These are phyloP conservation scores for Vanrija pseudolonga DNA, from an alignment of 1,284 basidiomycete species.

Conservation along the genomic window DNA sequence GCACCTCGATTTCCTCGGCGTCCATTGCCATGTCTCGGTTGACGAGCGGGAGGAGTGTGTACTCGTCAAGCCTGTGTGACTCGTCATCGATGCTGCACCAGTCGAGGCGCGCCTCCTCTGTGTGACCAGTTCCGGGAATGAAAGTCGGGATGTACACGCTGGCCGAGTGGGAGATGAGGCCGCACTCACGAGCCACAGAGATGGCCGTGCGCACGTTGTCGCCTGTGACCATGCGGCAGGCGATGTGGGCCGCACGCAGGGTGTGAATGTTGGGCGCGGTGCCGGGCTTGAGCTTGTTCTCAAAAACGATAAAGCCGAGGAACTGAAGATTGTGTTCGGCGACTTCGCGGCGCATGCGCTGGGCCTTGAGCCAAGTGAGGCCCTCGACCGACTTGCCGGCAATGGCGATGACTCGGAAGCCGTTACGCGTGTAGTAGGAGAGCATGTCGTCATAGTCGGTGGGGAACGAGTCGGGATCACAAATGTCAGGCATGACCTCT, in stretches of 20 bases:
- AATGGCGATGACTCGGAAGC: slow-evolving; percentile 96
- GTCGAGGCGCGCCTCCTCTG: slow-evolving; percentile 65
- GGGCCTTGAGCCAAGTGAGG: slow-evolving; percentile 94
- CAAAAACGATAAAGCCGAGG: slow-evolving; percentile 94
- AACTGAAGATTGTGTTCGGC: slow-evolving; percentile 89
- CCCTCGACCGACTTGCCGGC: slow-evolving; percentile 94
- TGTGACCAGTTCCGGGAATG: slow-evolving; percentile 68
- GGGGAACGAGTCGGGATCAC: slow-evolving; percentile 82
- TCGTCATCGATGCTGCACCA: slow-evolving; percentile 94
- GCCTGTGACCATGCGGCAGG: slow-evolving; percentile 97
- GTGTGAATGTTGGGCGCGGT: slow-evolving; percentile 89
- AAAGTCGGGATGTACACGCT: slow-evolving; percentile 90
- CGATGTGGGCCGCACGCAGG: slow-evolving; percentile 82
- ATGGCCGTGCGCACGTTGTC: slow-evolving; percentile 97
- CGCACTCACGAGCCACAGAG: slow-evolving; percentile 93
- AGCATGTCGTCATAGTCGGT: slow-evolving; percentile 95
- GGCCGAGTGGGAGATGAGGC: slow-evolving; percentile 79
- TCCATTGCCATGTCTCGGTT: slow-evolving; percentile 59
- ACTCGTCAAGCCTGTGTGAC: slow-evolving; percentile 77
- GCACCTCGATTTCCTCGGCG: slow-evolving; percentile 63
- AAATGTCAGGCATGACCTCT: slow-evolving; percentile 95
- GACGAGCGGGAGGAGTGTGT: slow-evolving; percentile 74
- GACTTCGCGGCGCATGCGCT: slow-evolving; percentile 92
- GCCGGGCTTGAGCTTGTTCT: slow-evolving; percentile 95
- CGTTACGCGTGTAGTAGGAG: slow-evolving; percentile 94